phyloP scores from a whole-genome alignment of 2,329 filamentous ascomycete species.

The Arachnopeziza araneosa region DNA sequence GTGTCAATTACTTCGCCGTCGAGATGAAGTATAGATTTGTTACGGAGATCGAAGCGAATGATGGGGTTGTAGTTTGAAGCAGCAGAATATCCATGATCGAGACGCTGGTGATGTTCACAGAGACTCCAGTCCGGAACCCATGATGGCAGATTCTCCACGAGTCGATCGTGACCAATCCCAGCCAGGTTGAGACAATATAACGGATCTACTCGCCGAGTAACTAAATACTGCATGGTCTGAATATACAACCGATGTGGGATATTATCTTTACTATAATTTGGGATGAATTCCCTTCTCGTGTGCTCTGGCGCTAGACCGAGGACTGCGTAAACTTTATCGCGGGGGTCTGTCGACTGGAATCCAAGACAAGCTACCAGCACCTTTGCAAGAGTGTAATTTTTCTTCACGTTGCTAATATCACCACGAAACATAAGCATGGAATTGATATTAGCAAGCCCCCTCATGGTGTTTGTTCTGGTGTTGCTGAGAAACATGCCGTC shows the following conservation, averaged over 20 bases:
- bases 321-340: slow-evolving; percentile 2
- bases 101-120: neutral
- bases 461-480: neutral
- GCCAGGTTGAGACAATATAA: neutral
- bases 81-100: neutral
- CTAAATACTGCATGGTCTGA: neutral
- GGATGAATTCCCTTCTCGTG: neutral
- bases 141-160: neutral
- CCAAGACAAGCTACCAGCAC: neutral
- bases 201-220: neutral
- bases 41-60: neutral
- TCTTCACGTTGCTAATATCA: neutral
- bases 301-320: neutral
- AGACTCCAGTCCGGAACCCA: slow-evolving; percentile 4
- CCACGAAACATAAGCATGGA: slow-evolving; percentile 2
- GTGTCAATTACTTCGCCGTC: neutral
- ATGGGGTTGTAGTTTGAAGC: neutral
- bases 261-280: neutral
- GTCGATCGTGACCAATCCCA: neutral
- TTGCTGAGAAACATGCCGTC: neutral
- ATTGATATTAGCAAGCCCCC: neutral
- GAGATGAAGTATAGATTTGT: neutral
- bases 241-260: neutral
- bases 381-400: neutral
- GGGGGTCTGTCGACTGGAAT: neutral